Percentiles rank a stretch among this genome's conserved stretches.
Evolutionary conservation across 768 basidiomycete genomes (phyloP).

Genomic region (Candolleomyces efflorescens): DNA sequence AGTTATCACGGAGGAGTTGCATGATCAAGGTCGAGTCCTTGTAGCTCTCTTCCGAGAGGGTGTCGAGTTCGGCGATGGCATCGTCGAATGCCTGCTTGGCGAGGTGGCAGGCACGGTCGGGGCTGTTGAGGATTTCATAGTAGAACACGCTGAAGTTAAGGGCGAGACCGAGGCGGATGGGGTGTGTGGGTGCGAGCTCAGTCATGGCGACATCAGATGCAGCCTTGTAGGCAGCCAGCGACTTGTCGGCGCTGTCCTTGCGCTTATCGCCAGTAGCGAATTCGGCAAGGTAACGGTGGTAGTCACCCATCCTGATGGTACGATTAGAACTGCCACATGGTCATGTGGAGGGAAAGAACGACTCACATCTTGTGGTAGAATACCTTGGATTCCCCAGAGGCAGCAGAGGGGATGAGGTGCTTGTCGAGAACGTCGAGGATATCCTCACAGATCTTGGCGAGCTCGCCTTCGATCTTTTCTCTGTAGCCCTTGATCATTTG

Average conservation of each 20-base stretch:
- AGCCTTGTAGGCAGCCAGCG: conserved; percentile 95
- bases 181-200: conserved; percentile 93
- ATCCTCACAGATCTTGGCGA: conserved; percentile 98
- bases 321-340: conserved; percentile 14
- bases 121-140: conserved; percentile 98
- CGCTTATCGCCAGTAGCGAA: conserved; percentile 98
- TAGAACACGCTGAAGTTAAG: conserved; percentile 99
- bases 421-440: conserved; percentile 97
- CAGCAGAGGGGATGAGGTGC: conserved; percentile 96
- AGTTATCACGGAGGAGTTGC: conserved; percentile 95
- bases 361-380: conserved; percentile 99
- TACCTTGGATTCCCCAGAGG: conserved; percentile 95
- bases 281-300: conserved; percentile 98
- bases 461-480: conserved; percentile 96
- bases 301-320: conserved; percentile 89
- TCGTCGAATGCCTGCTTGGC: conserved; percentile 99
- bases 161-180: conserved; percentile 96
- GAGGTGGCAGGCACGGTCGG: conserved; percentile 96
- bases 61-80: conserved; percentile 98
- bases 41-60: conserved; percentile 97
- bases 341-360: background rate
- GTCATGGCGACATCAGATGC: conserved; percentile 96
- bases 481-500: conserved; percentile 97
- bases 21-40: conserved; percentile 98
- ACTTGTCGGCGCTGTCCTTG: conserved; percentile 96